These are phyloP conservation scores for Podospora australis DNA, from an alignment of 495 filamentous ascomycete genomes.

Conservation along the genomic window DNA sequence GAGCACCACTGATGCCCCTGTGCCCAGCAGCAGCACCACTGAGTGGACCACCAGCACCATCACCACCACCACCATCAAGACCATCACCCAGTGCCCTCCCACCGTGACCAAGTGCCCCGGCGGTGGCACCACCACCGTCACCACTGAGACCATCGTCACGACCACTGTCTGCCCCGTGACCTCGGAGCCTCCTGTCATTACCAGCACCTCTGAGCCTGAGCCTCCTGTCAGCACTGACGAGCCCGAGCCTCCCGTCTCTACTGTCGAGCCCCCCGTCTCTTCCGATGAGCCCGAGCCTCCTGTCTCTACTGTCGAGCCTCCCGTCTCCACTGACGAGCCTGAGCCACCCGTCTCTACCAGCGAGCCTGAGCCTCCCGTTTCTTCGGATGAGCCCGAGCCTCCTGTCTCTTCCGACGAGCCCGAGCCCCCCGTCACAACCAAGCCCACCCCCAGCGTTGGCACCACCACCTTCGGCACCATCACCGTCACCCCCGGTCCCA, in stretches of 20 bases:
- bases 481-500: conserved; percentile 6
- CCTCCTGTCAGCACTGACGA: background rate
- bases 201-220: conserved; percentile 21
- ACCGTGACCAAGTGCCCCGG: conserved; percentile 53
- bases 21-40: conserved; percentile 5
- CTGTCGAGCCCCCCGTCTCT: background rate
- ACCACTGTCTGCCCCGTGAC: conserved; percentile 55
- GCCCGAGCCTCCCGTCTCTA: conserved; percentile 1
- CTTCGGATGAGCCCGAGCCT: background rate
- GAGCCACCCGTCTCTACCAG: conserved; percentile 8
- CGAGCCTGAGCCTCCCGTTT: conserved; percentile 13
- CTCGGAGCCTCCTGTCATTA: background rate
- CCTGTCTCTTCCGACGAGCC: background rate
- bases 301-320: conserved; percentile 1
- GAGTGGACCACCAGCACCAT: conserved; percentile 50
- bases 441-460: background rate
- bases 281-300: conserved; percentile 21
- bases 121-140: conserved; percentile 37
- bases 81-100: conserved; percentile 51
- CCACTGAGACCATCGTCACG: conserved; percentile 49
- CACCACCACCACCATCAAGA: conserved; percentile 50
- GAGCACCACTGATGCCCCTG: no score
- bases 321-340: conserved; percentile 1
- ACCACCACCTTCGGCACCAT: conserved; percentile 6
- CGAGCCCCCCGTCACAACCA: background rate